Base-by-base conservation (phyloP, 2,329 filamentous ascomycete genomes). In the Pseudovirgaria hyperparasitica region DNA sequence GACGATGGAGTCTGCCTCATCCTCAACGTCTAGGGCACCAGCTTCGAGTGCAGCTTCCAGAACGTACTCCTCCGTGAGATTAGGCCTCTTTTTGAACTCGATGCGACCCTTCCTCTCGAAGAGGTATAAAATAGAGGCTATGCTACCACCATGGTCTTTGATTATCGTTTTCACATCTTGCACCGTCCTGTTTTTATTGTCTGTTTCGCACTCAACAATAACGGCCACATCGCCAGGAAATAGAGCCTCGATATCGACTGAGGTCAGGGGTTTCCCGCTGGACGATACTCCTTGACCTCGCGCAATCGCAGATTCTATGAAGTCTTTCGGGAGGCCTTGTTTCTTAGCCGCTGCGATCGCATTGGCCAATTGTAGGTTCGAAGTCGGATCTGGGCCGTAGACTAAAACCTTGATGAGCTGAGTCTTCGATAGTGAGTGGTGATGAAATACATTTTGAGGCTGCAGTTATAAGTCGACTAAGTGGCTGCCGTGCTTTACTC, bases 151-250 rank as follows among this genome's bases (percentile, higher is more conserved):
- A 26, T 65, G 58, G 32, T 75, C 72, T 50, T 85, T 92, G 29
- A 92, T 65, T 3, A 79, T 56, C 26, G 64, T 45, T 28, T 80
- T 72, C 26, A 96, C 54, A 28, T 92, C 81, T 42, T 79, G 71
- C 24, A 92, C 52, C 6, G 76, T 72, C 17, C 82, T 72, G 21
- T 66, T 63, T 51, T 80, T 85, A 52, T 72, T 84, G 43, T 93
- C 86, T 4, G 84, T 87, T 52, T 90, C 78, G 42, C 78, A 74
- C 42, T 94, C 85, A 45, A 93, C 70, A 8, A 96, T 75, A 5
- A 87, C 62, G 8, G 82, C 84, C 10, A 77, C 62, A 3, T 67
- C 73, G 3, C 76, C 71, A 2, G 82, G 80, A 34, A 92, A 58
- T 39, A 94, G 79, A 15, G 75, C 76, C 60, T 96, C 87, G 27